A percentile compares a stretch with the other conserved stretches of the same genome.
Evolutionary conservation across 202 grass and related monocot genomes (phyloP).

Genomic region (Zoysia matrella): DNA sequence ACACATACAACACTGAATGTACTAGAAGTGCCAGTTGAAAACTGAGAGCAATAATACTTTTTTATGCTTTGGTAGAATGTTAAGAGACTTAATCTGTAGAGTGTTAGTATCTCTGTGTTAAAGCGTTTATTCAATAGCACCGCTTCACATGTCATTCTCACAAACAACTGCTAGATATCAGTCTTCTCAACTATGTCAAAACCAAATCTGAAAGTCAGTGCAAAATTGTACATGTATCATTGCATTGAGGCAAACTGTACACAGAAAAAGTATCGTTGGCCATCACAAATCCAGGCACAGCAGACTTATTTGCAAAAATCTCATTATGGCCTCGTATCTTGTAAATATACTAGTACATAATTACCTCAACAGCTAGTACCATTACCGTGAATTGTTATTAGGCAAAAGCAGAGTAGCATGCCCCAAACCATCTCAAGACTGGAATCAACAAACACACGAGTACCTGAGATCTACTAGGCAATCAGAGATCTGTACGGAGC

Average conservation of each 20-base stretch:
- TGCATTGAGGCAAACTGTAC: background rate
- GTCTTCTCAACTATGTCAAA: background rate
- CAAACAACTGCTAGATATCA: background rate
- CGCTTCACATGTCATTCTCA: background rate
- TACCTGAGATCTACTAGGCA: background rate
- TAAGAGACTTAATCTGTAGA: background rate
- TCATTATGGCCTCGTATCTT: background rate
- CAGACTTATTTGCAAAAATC: background rate
- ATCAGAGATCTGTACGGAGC: background rate
- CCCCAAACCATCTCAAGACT: background rate
- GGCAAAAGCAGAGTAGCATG: background rate
- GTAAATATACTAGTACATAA: background rate
- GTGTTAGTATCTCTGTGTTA: background rate
- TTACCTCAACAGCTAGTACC: constrained; percentile 5
- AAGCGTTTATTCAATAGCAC: background rate
- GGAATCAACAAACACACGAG: background rate
- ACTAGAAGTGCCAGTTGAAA: background rate
- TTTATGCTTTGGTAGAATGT: background rate
- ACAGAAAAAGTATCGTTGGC: too few relatives aligned
- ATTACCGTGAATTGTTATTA: background rate
- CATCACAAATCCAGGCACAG: background rate
- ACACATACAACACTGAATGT: too few relatives aligned
- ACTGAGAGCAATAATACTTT: background rate
- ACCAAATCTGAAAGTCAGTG: background rate
- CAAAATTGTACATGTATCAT: background rate